Evolutionary conservation across 164 flowering plant genomes (phyloP).

Genomic region (Malania oleifera): DNA sequence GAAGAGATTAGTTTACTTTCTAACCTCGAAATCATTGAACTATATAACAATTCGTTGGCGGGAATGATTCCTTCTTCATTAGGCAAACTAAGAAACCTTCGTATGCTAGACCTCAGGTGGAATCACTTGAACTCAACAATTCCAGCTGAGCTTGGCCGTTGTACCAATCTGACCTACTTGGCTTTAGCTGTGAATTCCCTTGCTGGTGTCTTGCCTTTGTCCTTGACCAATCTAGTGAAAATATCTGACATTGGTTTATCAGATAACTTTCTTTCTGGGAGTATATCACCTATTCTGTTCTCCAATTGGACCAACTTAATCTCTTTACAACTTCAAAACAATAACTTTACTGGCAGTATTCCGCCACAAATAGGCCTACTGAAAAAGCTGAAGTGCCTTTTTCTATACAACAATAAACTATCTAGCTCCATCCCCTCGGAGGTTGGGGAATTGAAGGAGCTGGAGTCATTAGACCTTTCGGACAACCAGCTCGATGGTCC

Average conservation of each 20-base stretch:
- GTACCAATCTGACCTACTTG: conserved; percentile 39
- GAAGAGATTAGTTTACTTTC: conserved; percentile 24
- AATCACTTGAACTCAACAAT: conserved; percentile 39
- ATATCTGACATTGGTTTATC: conserved; percentile 36
- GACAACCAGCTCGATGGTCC: conserved; percentile 34
- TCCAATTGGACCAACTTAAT: conserved; percentile 30
- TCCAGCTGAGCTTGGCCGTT: conserved; percentile 48
- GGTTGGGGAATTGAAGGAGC: conserved; percentile 2
- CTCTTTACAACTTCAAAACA: conserved; percentile 33
- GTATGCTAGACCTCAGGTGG: conserved; percentile 24
- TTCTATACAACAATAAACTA: background rate
- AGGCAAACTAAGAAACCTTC: conserved; percentile 37
- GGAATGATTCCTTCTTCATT: conserved; percentile 48
- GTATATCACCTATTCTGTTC: conserved; percentile 22
- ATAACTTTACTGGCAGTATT: background rate
- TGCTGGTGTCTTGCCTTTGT: conserved; percentile 38
- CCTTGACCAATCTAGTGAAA: conserved; percentile 32
- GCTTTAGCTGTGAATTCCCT: conserved; percentile 38
- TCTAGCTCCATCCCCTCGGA: conserved; percentile 11
- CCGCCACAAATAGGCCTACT: background rate
- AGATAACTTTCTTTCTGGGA: conserved; percentile 32
- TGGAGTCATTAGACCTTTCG: conserved; percentile 19
- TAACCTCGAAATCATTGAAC: conserved; percentile 26
- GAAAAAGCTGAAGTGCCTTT: background rate
- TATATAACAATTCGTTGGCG: conserved; percentile 34